These are phyloP conservation scores for Schizophyllum commune DNA, from an alignment of 1,284 basidiomycete species.

Conservation along the genomic window DNA sequence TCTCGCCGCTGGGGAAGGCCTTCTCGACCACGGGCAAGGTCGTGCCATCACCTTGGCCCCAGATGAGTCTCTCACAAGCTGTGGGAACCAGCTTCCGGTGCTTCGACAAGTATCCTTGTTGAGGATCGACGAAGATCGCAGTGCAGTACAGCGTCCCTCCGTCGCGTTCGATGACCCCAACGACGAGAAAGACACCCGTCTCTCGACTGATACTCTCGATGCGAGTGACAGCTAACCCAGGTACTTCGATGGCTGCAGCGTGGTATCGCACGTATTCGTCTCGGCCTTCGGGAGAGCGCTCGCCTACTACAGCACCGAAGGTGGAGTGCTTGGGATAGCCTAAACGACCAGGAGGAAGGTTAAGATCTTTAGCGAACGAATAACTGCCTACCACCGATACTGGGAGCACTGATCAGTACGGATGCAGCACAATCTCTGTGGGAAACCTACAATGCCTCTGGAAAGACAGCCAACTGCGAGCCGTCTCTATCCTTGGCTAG, in stretches of 20 bases:
- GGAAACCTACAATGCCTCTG: slow-evolving; percentile 59
- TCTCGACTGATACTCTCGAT: slow-evolving; percentile 47
- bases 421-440: not conserved
- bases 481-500: slow-evolving; percentile 44
- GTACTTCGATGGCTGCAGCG: slow-evolving; percentile 48
- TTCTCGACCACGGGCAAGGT: slow-evolving; percentile 38
- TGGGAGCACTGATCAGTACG: too few relatives aligned
- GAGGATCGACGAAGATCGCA: slow-evolving; percentile 54
- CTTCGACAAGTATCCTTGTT: slow-evolving; percentile 49
- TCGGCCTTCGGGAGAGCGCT: slow-evolving; percentile 43
- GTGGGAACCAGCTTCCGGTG: slow-evolving; percentile 74
- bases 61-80: slow-evolving; percentile 59
- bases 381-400: not conserved
- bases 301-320: slow-evolving; percentile 53
- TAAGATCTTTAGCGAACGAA: not conserved
- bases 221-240: slow-evolving; percentile 38
- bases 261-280: slow-evolving; percentile 56
- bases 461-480: slow-evolving; percentile 58
- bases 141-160: slow-evolving; percentile 68
- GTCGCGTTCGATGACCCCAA: slow-evolving; percentile 64
- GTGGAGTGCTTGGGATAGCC: slow-evolving; percentile 61
- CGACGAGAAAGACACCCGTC: slow-evolving; percentile 51
- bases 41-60: slow-evolving; percentile 55
- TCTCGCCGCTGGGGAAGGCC: slow-evolving; percentile 20
- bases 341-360: slow-evolving; percentile 38